These are phyloP conservation scores for Pyracantha coccinea DNA, from an alignment of 331 rosid genomes.

Conservation along the genomic window DNA sequence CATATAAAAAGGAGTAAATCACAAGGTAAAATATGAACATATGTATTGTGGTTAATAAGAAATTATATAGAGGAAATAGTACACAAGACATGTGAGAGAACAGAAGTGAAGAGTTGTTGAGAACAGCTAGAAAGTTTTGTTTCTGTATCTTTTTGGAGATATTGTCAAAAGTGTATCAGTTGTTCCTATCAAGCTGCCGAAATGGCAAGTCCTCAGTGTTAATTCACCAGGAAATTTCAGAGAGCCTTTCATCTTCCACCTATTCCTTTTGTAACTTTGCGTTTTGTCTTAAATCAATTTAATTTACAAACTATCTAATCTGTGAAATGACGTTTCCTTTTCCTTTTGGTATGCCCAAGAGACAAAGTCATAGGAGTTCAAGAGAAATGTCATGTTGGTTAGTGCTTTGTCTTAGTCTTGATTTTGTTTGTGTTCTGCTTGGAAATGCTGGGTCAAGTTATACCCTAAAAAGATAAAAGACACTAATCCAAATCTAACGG, in stretches of 20 bases:
- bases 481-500: not conserved
- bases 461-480: not conserved
- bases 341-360: not conserved
- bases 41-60: not conserved
- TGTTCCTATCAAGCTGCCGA: conserved; percentile 13
- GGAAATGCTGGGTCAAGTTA: not conserved
- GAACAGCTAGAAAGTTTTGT: conserved; percentile 22
- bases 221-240: conserved; percentile 30
- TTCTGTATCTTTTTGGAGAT: conserved; percentile 14
- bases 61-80: not conserved
- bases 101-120: conserved; percentile 48
- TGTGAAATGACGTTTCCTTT: not conserved
- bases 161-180: conserved; percentile 29
- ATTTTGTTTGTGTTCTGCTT: not conserved
- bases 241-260: conserved; percentile 9
- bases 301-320: not conserved
- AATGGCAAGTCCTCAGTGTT: not conserved
- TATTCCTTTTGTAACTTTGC: not conserved
- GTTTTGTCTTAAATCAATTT: not conserved
- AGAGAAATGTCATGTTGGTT: not conserved
- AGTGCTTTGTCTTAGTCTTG: not conserved
- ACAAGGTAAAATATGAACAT: not conserved
- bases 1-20: not conserved
- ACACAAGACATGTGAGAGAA: conserved; percentile 29
- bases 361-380: not conserved